A percentile compares a stretch with the other conserved stretches of the same genome.
These are phyloP conservation scores for Heterobasidion occidentale DNA, from an alignment of 1,284 basidiomycete species.

Conservation along the genomic window DNA sequence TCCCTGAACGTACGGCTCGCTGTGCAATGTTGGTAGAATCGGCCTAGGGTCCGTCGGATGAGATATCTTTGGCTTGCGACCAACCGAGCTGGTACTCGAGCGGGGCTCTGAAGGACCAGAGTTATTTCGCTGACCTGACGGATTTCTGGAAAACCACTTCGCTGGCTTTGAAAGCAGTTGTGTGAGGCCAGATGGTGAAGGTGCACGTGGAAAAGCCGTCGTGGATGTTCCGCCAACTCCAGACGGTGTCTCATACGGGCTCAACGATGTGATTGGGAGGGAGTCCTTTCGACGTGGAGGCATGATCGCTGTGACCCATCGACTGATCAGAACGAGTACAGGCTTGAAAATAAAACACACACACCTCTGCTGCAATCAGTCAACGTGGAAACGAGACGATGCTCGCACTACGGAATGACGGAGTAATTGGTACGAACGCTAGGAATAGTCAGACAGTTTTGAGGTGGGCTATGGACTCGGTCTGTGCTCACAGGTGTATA, in stretches of 20 bases:
- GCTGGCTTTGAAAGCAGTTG: conserved; percentile 38
- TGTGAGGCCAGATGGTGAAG: conserved; percentile 29
- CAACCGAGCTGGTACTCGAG: conserved; percentile 40
- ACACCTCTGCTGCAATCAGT: too few relatives aligned
- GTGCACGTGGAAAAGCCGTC: conserved; percentile 21
- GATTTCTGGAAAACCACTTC: conserved; percentile 37
- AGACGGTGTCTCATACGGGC: conserved; percentile 10
- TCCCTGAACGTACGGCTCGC: conserved; percentile 15
- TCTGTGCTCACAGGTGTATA: too few relatives aligned
- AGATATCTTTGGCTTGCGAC: conserved; percentile 70
- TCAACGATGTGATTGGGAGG: conserved; percentile 5
- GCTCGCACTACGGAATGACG: too few relatives aligned
- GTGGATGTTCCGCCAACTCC: conserved; percentile 2
- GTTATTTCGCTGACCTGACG: conserved; percentile 27
- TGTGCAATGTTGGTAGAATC: conserved; percentile 34
- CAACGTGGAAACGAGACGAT: too few relatives aligned
- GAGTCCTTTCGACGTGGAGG: conserved; percentile 1
- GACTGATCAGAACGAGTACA: neutral
- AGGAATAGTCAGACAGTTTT: too few relatives aligned
- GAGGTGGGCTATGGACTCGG: too few relatives aligned
- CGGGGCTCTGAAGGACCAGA: conserved; percentile 37
- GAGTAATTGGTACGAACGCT: too few relatives aligned
- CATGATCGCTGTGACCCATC: neutral
- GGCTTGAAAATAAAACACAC: neutral
- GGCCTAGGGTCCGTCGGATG: conserved; percentile 74